Percentiles rank a stretch among this genome's conserved stretches.
These are phyloP conservation scores for Nyssa sinensis DNA, from an alignment of 148 eudicot species.

Conservation along the genomic window DNA sequence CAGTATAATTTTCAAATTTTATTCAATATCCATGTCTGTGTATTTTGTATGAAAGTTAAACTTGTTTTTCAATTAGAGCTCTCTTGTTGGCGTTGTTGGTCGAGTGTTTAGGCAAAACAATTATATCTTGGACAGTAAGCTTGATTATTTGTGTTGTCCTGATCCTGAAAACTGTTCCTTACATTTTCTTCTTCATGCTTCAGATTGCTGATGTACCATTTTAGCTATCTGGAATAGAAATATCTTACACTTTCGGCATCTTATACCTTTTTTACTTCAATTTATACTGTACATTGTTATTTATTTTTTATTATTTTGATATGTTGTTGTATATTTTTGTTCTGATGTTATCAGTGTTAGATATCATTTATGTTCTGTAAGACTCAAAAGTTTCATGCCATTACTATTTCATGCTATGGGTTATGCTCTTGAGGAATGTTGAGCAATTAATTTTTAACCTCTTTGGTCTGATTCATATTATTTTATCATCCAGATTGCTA, in stretches of 20 bases:
- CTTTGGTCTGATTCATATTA: constrained; percentile 9
- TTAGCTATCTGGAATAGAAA: too few species aligned
- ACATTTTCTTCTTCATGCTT: neutral
- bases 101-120: too few species aligned
- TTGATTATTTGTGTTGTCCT: too few species aligned
- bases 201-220: neutral
- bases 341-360: neutral
- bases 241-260: neutral
- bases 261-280: neutral
- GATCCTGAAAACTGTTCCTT: too few species aligned
- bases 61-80: too few species aligned
- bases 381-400: neutral
- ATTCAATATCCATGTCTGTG: too few species aligned
- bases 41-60: too few species aligned
- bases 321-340: neutral
- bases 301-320: too few species aligned
- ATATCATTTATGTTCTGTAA: neutral
- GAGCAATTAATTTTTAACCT: neutral
- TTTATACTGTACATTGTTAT: neutral
- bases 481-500: constrained; percentile 50
- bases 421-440: neutral
- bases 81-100: too few species aligned
- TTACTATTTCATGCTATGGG: neutral
- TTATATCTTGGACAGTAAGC: too few species aligned
- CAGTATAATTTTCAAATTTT: too few species aligned